These are phyloP conservation scores for Candida alai DNA, from an alignment of 805 yeast genomes.

Conservation along the genomic window DNA sequence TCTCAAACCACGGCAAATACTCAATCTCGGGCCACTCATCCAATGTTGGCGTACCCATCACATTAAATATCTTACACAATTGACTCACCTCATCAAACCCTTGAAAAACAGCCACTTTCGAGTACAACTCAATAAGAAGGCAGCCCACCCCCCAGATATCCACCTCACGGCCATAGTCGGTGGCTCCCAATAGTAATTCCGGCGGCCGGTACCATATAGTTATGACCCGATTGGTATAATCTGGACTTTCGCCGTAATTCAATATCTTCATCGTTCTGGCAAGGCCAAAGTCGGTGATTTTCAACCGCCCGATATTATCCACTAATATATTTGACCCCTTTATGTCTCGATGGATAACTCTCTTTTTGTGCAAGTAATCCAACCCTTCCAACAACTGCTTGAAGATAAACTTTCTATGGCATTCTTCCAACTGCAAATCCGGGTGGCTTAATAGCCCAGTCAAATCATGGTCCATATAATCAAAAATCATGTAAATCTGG, in stretches of 20 bases:
- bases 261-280: slow-evolving; percentile 70
- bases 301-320: slow-evolving; percentile 57
- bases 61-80: slow-evolving; percentile 65
- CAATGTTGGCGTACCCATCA: slow-evolving; percentile 82
- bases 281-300: slow-evolving; percentile 79
- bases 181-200: slow-evolving; percentile 84
- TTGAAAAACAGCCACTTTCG: slow-evolving; percentile 73
- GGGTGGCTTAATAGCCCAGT: slow-evolving; percentile 84
- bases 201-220: slow-evolving; percentile 98
- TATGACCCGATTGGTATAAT: slow-evolving; percentile 92
- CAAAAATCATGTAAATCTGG: slow-evolving; percentile 84
- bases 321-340: slow-evolving; percentile 76
- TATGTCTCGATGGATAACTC: slow-evolving; percentile 75
- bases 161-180: slow-evolving; percentile 84
- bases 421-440: slow-evolving; percentile 53
- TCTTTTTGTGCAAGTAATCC: slow-evolving; percentile 60
- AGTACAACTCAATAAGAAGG: slow-evolving; percentile 75
- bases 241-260: slow-evolving; percentile 52
- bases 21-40: slow-evolving; percentile 77
- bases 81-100: slow-evolving; percentile 89
- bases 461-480: slow-evolving; percentile 89
- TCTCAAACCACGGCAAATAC: slow-evolving; percentile 87
- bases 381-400: slow-evolving; percentile 66
- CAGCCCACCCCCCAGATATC: slow-evolving; percentile 99
- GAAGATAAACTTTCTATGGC: slow-evolving; percentile 65